Percentiles rank a stretch among this genome's conserved stretches.
These are phyloP conservation scores for Asparagopsis taxiformis DNA, from an alignment of 31 red algal species.

Conservation along the genomic window DNA sequence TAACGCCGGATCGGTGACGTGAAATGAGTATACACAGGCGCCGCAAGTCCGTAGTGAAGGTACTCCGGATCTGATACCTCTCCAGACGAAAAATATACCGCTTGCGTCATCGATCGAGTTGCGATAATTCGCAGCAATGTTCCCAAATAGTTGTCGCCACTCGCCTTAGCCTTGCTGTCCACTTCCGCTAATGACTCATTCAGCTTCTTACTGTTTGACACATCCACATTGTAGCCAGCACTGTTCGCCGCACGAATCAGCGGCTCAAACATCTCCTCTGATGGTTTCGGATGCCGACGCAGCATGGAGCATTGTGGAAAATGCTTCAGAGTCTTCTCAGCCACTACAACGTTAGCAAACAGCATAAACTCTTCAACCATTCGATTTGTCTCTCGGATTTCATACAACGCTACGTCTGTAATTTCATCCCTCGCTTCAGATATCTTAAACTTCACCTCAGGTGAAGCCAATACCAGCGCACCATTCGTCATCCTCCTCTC, in stretches of 20 bases:
- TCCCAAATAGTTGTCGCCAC: constrained; percentile 71
- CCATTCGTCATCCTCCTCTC: constrained; percentile 68
- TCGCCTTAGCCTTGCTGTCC: constrained; percentile 34
- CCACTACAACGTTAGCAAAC: constrained; percentile 88
- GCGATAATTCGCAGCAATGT: constrained; percentile 88
- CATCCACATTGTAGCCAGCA: constrained; percentile 77
- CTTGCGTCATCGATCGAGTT: constrained; percentile 97
- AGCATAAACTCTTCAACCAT: constrained; percentile 99
- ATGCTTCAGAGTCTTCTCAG: constrained; percentile 67
- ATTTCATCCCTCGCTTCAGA: constrained; percentile 80
- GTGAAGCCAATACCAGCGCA: constrained; percentile 85
- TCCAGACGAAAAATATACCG: constrained; percentile 95
- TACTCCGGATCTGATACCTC: constrained; percentile 79
- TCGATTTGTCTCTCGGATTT: constrained; percentile 83
- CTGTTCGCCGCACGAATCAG: constrained; percentile 61
- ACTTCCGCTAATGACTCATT: constrained; percentile 79
- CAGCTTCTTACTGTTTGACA: constrained; percentile 82
- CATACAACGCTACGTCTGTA: constrained; percentile 67
- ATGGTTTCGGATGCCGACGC: constrained; percentile 86
- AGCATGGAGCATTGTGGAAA: constrained; percentile 94
- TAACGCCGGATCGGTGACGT: constrained; percentile 99
- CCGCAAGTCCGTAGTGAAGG: constrained; percentile 94
- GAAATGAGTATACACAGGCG: constrained; percentile 96
- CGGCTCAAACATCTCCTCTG: constrained; percentile 93
- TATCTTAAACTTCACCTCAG: constrained; percentile 93